Evolutionary conservation across 148 eudicot species (phyloP).

Genomic region (Fagopyrum homotropicum): DNA sequence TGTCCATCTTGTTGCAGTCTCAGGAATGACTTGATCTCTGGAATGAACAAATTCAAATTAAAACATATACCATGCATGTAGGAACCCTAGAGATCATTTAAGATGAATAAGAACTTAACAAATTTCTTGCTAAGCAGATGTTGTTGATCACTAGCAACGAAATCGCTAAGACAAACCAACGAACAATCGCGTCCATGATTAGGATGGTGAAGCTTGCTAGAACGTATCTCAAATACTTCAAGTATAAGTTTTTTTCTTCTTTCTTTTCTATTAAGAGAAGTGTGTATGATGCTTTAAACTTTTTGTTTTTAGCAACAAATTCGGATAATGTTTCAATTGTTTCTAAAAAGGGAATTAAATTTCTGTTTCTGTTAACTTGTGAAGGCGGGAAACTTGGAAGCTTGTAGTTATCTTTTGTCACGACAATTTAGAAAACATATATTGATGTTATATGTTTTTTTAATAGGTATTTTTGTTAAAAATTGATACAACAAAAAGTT

Average conservation of each 20-base stretch:
- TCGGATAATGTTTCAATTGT: neutral
- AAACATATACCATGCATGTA: neutral
- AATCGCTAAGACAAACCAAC: neutral
- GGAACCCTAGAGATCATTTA: neutral
- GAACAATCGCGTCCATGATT: constrained; percentile 6
- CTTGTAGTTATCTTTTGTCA: neutral
- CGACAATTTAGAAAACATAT: neutral
- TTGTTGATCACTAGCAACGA: neutral
- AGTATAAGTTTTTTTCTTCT: too few relatives aligned
- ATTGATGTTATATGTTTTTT: neutral
- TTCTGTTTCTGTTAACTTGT: neutral
- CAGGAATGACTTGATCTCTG: neutral
- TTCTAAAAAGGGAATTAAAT: neutral
- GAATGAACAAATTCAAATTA: neutral
- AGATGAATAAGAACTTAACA: constrained; percentile 4
- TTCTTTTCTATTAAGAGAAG: neutral
- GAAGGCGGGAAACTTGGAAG: neutral
- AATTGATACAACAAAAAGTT: too few relatives aligned
- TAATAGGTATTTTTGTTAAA: too few relatives aligned
- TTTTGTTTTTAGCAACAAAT: neutral
- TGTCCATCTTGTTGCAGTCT: neutral
- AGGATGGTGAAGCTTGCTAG: neutral
- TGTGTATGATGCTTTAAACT: neutral
- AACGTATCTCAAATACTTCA: neutral
- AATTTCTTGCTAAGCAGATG: constrained; percentile 1